Base-by-base conservation (phyloP, 495 filamentous ascomycete species). In the Podospora pseudocomata region DNA sequence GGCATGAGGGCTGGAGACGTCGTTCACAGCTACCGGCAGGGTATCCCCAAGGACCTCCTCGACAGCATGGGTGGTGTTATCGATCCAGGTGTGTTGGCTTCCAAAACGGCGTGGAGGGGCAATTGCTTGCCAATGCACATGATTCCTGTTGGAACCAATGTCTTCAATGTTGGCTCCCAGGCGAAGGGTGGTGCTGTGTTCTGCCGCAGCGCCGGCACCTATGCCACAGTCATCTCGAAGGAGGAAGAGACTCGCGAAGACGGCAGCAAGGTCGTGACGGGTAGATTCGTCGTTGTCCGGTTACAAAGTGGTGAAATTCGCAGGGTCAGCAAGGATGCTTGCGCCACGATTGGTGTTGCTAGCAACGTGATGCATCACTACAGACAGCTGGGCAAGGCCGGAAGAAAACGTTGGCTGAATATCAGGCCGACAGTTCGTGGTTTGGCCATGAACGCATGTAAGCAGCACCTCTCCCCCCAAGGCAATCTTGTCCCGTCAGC, bases 361-460 rank as follows among this genome's bases (percentile, higher is more conserved):
- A 97, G 94, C 80, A 99, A 99, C 80, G 87, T 89, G 65, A 91
- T 96, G 77, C 91, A 91, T 74, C 92, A 96, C 67, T 93, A 95
- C 76, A 81, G 87, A 70, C 93, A 96, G 74, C 84, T 98, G 64
- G 95, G 95, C 74, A 99, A 99, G 81, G 95, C 95, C 65, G 95
- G 95, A 69, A 86, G 95, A 69, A 91, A 88, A 59, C 85, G 95
- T 72, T 97, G 93, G 94, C 78, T 97, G 70, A 93, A 93, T 67
- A 96, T 97, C 73, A 82, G 95, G 68, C 95, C 95, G 0, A 97
- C 95, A 5, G 95, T 99, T 44, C 86, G 95, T 81, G 95, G 95
- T 89, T 78, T 99, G 73, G 95, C 95, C 20, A 99, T 99, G 95
- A 99, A 99, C 79, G 93, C 94, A 68, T 84, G 89, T 91, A 80